Evolutionary conservation across 192 early-diverging fungal species (phyloP), one percentile per base, ranked within the genome.

Genomic region (Thamnidium elegans): DNA sequence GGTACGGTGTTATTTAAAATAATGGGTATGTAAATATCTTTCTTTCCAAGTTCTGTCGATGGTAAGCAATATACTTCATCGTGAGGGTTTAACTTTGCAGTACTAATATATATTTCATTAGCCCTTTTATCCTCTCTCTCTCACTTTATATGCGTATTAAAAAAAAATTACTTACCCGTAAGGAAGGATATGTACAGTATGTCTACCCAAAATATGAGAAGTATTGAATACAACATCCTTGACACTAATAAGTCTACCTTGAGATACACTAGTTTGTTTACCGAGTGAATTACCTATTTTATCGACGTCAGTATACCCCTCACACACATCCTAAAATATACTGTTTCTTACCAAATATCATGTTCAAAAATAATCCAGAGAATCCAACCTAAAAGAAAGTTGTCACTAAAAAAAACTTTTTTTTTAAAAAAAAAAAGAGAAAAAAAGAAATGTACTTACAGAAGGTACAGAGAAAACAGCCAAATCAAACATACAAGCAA

Each of bases 1-100:
- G 79, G 79, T 3, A 68, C 66, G 0, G 79, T 75, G 47, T 78
- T 78, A 55, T 78, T 77, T 19, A 80, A 59, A 19, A 74, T 51
- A 23, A 80, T 63, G 14, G 72, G 76, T 23, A 76, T 67, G 51
- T 68, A 50, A 10, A 71, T 53, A 39, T 68, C 62, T 15, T 51
- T 58, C 19, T 62, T 50, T n/a, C 58, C 70, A 53, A 72, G 17
- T 23, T 67, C 69, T 9, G 64, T 20, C n/a, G 44, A 20, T 6
- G 81, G 71, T n/a, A 82, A 66, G 26, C 81, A 82, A 51, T 65
- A 82, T 17, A 66, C 75, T 19, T 71, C 65, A 53, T 82, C 73
- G 13, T 71, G 55, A 4, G 72, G 75, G 23, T 82, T 82, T 15
- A 82, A 58, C 42, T 78, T 73, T 7, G 78, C 81, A 8, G 81